Evolutionary conservation across 257 asterid species (phyloP), one percentile per base, ranked within the genome.

Genomic region (Dorcoceras hygrometricum): DNA sequence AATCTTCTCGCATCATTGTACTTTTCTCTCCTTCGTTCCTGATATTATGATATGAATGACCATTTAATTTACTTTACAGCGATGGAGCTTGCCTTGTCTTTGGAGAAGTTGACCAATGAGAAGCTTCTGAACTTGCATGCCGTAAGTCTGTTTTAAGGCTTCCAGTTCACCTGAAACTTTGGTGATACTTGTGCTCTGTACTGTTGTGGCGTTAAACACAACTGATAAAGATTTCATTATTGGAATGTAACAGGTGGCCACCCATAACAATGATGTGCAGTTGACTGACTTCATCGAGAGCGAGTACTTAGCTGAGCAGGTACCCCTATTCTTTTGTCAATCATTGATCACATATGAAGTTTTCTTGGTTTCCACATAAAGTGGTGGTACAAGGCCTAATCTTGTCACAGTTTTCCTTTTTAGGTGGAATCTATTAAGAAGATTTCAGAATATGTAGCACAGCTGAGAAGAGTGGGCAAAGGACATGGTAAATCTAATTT

Each of bases 61-160:
- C 53, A 46, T 46, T 4, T 16, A 16, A 46, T 29, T 19, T 39
- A 16, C 12, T 5, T 14, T 63, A 29, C 73, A 83, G 89, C 89
- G 18, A 81, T 83, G 89, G 89, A 83, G 76, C 84, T 83, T 65
- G 87, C 83, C 0, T 74, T 83, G 69, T 81, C 89, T 36, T 60
- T 83, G 59, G 89, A 81, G 75, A 83, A 83, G 82, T 58, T 83
- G 69, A 76, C 79, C 36, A 83, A 81, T 58, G 84, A 78, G 61
- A 83, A 83, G 57, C 89, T 83, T 57, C 74, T 83, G 27, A 78
- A 74, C 50, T 75, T 81, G 62, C 86, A 76, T 25, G 57, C 70
- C 57, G 89, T 83, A 79, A 71, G 76, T 56, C 53, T 25, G 61
- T 34, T 55, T 64, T 59, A 0, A n/a, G 46, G 31, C 51, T 16